Conservation (phyloP, 202 grass and related monocot species). For the Schoenoplectus tabernaemontani region DNA sequence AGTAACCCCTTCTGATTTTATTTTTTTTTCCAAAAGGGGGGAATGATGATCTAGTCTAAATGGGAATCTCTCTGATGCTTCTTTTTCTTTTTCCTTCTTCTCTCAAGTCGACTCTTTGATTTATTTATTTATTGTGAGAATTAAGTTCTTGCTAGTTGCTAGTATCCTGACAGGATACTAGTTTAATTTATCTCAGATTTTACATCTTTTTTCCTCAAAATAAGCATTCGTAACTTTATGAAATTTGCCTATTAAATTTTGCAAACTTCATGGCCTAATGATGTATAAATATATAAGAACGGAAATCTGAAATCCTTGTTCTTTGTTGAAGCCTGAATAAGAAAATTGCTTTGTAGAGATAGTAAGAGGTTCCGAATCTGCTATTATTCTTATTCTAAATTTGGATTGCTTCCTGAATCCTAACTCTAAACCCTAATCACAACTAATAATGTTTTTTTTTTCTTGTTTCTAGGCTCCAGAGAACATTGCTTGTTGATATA, state of each 20-base stretch:
- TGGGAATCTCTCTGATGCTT: constrained; percentile 18
- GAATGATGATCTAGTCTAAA: constrained; percentile 11
- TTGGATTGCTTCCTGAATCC: not conserved
- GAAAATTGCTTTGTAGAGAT: not conserved
- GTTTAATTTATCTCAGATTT: not conserved
- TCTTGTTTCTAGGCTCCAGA: constrained; percentile 2
- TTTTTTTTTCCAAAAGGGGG: not conserved
- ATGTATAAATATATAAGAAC: constrained; percentile 17
- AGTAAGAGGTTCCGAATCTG: not conserved
- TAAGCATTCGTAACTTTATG: not conserved
- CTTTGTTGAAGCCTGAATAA: constrained; percentile 22
- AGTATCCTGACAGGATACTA: not conserved
- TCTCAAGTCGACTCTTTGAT: not conserved
- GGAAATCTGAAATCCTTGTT: constrained; percentile 18
- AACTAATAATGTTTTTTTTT: not conserved
- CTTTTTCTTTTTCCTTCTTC: not conserved
- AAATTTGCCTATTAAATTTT: not conserved
- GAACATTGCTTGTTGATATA: not conserved
- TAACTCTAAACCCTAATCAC: not conserved
- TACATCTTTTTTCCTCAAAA: not conserved
- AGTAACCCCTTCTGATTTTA: not conserved
- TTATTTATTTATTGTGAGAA: not conserved
- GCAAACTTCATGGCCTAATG: constrained; percentile 15
- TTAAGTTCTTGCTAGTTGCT: not conserved
- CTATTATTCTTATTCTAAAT: not conserved